These are phyloP conservation scores for Calonectria fujianensis DNA, from an alignment of 2,329 filamentous ascomycete genomes.

Conservation along the genomic window DNA sequence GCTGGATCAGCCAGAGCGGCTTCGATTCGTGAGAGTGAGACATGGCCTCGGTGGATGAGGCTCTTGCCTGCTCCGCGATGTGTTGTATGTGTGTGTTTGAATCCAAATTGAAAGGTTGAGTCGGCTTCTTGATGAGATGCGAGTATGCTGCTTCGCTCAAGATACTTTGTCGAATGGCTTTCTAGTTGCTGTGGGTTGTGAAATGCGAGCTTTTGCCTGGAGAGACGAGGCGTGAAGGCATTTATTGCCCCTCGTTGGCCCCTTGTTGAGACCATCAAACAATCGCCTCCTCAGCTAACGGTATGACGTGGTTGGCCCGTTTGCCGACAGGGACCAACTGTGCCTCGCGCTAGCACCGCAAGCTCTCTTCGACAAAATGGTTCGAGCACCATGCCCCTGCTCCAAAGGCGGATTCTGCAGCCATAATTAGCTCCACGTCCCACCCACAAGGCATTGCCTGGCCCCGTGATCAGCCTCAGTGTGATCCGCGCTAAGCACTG, in stretches of 20 bases:
- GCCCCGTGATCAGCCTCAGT: slow-evolving; percentile 17
- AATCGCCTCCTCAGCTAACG: slow-evolving; percentile 19
- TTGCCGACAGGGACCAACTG: slow-evolving; percentile 29
- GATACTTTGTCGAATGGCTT: neutral
- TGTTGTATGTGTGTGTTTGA: neutral
- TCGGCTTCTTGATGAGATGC: neutral
- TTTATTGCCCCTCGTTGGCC: slow-evolving; percentile 35
- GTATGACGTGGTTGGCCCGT: slow-evolving; percentile 37
- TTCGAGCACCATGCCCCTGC: neutral
- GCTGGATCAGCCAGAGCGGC: slow-evolving; percentile 40
- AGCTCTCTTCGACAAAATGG: slow-evolving; percentile 7
- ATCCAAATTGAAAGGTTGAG: neutral
- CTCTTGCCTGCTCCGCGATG: slow-evolving; percentile 4
- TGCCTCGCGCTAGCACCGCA: slow-evolving; percentile 29
- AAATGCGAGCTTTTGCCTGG: neutral
- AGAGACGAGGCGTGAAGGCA: neutral
- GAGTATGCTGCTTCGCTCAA: neutral
- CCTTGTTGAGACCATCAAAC: slow-evolving; percentile 24
- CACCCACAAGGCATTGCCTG: slow-evolving; percentile 4
- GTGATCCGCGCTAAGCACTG: neutral
- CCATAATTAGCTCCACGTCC: neutral
- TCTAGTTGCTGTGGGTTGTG: slow-evolving; percentile 3
- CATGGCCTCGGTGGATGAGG: slow-evolving; percentile 26
- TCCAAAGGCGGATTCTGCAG: neutral
- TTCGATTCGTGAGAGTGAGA: slow-evolving; percentile 35